Conservation (phyloP, 2,329 filamentous ascomycete species). For the Paecilomyces niveus region DNA sequence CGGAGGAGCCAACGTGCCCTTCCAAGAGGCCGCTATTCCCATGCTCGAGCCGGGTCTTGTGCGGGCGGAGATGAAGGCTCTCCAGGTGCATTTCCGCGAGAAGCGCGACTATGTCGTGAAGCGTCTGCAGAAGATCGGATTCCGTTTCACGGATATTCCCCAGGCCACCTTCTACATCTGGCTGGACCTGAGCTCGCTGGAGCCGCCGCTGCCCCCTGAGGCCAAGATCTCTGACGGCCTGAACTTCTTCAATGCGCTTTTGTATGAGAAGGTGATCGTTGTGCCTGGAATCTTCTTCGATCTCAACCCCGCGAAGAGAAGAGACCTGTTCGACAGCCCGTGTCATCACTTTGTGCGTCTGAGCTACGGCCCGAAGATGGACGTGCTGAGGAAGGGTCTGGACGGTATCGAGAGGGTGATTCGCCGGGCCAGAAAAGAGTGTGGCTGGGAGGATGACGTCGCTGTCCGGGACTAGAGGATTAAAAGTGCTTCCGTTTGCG, state of each 20-base stretch:
- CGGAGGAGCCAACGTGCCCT: constrained; percentile 87
- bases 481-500: constrained; percentile 5
- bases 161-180: constrained; percentile 94
- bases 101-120: constrained; percentile 89
- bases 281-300: constrained; percentile 98
- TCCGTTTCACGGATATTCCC: constrained; percentile 74
- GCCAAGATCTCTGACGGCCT: constrained; percentile 81
- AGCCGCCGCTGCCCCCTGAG: constrained; percentile 47
- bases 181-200: constrained; percentile 50
- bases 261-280: constrained; percentile 91
- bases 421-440: constrained; percentile 35
- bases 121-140: constrained; percentile 77
- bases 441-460: constrained; percentile 28
- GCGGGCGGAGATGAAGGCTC: constrained; percentile 74
- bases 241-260: constrained; percentile 93
- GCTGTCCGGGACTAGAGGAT: constrained; percentile 26
- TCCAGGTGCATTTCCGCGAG: constrained; percentile 82
- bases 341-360: constrained; percentile 88
- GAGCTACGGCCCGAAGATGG: constrained; percentile 77
- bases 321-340: constrained; percentile 88
- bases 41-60: constrained; percentile 89
- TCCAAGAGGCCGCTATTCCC: constrained; percentile 85
- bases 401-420: constrained; percentile 81
- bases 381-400: constrained; percentile 67
- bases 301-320: constrained; percentile 78